phyloP scores from a whole-genome alignment of 352 stramenopile species.

The Globisporangium camurandrum region DNA sequence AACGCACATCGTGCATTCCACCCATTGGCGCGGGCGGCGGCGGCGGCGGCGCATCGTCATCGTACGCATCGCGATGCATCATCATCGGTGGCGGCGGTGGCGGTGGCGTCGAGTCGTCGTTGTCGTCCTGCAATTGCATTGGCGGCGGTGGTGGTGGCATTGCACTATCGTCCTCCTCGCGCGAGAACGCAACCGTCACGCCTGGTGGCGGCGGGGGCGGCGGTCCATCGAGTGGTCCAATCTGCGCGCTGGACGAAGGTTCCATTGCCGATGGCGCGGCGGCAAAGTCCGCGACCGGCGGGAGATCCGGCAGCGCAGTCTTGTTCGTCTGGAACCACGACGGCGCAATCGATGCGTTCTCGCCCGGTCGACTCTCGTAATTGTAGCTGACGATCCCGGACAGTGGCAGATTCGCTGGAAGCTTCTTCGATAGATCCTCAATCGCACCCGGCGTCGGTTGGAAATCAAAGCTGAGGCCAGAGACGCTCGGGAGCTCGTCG shows the following conservation, averaged over 20 bases:
- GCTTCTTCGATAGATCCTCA: slow-evolving; percentile 62
- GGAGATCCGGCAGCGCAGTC: slow-evolving; percentile 58
- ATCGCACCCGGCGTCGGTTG: slow-evolving; percentile 57
- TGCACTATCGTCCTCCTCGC: no score
- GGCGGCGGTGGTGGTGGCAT: slow-evolving; percentile 36
- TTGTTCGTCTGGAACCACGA: slow-evolving; percentile 85
- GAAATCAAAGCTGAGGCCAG: slow-evolving; percentile 76
- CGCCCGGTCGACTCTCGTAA: slow-evolving; percentile 47
- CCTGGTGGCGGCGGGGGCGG: slow-evolving; percentile 57
- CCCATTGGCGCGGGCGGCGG: slow-evolving; percentile 23
- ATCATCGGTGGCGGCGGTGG: slow-evolving; percentile 36
- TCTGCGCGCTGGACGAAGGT: slow-evolving; percentile 31
- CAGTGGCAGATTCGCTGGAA: slow-evolving; percentile 73
- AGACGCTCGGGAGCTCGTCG: slow-evolving; percentile 65
- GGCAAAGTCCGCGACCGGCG: slow-evolving; percentile 50
- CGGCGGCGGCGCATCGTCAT: slow-evolving; percentile 39
- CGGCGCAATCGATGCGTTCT: slow-evolving; percentile 63
- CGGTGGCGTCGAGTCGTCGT: slow-evolving; percentile 35
- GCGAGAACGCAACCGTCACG: slow-evolving; percentile 50
- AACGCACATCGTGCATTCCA: slow-evolving; percentile 24
- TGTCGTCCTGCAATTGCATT: slow-evolving; percentile 33
- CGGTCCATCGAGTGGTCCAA: slow-evolving; percentile 57
- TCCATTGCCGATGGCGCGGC: slow-evolving; percentile 59
- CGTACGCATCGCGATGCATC: slow-evolving; percentile 10
- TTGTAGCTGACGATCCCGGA: slow-evolving; percentile 76